phyloP scores from a whole-genome alignment of 768 basidiomycete genomes.

The Termitomyces sp. region DNA sequence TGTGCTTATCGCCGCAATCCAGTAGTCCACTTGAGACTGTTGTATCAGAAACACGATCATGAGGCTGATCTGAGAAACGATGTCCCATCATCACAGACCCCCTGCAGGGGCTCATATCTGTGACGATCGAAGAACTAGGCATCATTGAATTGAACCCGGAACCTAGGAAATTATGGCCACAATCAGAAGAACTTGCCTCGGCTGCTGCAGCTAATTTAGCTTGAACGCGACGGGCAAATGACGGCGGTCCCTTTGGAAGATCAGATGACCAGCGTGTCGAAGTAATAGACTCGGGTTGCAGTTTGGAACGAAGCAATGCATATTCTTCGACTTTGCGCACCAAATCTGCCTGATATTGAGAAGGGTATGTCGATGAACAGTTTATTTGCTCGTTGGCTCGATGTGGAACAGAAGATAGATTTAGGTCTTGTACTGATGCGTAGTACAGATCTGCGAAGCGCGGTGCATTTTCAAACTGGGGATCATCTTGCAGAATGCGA shows the following conservation, averaged over 20 bases:
- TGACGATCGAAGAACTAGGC: background rate
- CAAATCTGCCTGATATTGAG: background rate
- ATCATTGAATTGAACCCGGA: background rate
- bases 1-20: background rate
- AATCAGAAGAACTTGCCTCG: background rate
- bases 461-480: slow-evolving; percentile 20
- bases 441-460: slow-evolving; percentile 37
- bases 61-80: background rate
- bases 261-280: background rate
- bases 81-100: background rate
- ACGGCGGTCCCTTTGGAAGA: slow-evolving; percentile 20
- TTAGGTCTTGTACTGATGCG: slow-evolving; percentile 20
- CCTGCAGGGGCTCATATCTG: background rate
- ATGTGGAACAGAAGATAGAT: background rate
- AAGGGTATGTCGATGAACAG: background rate
- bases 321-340: background rate
- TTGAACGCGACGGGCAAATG: slow-evolving; percentile 38
- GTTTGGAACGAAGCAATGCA: background rate
- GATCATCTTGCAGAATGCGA: slow-evolving; percentile 23
- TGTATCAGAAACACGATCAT: background rate
- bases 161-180: background rate
- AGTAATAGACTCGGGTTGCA: background rate
- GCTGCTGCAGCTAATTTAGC: slow-evolving; percentile 28
- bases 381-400: background rate
- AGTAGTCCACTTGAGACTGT: background rate